Evolutionary conservation across 2,329 filamentous ascomycete genomes (phyloP).

Genomic region (Ascochyta rabiei): DNA sequence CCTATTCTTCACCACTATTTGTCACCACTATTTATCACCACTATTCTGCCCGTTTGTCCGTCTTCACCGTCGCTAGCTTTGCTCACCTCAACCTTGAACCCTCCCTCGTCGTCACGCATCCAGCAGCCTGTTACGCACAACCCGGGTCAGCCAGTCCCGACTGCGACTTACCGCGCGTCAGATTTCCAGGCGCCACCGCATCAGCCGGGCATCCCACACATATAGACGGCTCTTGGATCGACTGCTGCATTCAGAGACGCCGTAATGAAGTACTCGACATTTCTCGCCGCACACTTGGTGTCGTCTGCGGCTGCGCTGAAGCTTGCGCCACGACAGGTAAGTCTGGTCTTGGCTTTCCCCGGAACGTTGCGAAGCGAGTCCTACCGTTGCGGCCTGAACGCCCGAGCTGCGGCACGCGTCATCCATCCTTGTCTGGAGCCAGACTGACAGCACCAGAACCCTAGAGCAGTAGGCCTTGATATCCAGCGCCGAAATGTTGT

Average conservation of each 20-base stretch:
- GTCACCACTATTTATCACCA: conserved; percentile 3
- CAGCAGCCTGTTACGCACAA: conserved; percentile 3
- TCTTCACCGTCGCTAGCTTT: background rate
- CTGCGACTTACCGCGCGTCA: conserved; percentile 14
- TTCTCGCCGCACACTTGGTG: conserved; percentile 39
- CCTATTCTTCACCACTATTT: conserved; percentile 3
- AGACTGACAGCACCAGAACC: conserved; percentile 40
- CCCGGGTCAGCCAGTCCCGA: conserved; percentile 7
- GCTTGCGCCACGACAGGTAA: conserved; percentile 44
- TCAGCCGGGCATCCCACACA: background rate
- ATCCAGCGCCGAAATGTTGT: conserved; percentile 56
- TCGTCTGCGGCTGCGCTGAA: conserved; percentile 36
- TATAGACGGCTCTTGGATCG: conserved; percentile 4
- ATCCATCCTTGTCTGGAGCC: background rate
- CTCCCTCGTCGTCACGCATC: background rate
- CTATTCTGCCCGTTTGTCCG: background rate
- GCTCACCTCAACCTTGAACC: too few species aligned
- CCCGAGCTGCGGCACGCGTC: background rate
- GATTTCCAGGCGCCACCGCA: conserved; percentile 1
- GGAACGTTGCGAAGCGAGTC: conserved; percentile 22
- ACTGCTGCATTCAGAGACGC: background rate
- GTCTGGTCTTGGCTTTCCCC: conserved; percentile 35
- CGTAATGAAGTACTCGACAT: conserved; percentile 41
- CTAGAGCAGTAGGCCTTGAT: conserved; percentile 57
- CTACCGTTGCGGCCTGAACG: conserved; percentile 12